Base-by-base conservation (phyloP, 768 basidiomycete genomes). In the Steccherinum ochraceum region DNA sequence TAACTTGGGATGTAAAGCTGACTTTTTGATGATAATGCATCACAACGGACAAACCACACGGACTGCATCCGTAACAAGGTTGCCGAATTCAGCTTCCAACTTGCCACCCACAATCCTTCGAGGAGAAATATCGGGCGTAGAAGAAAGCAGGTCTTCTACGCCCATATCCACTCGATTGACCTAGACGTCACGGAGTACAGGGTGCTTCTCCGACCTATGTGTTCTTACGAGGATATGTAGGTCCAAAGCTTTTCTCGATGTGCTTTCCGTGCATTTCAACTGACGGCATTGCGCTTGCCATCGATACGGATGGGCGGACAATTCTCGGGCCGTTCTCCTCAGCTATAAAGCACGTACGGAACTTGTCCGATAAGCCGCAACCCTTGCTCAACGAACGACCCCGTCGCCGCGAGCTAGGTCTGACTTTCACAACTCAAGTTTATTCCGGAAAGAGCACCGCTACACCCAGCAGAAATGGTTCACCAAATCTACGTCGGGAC, bases 401-500 rank as follows among this genome's bases (percentile, higher is more conserved):
- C 30, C 30, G 30, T 35, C 30, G 30, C 30, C 7, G 16, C 7
- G 7, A 35, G 30, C 7, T 16, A 35, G 16, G 30, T 7, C 30
- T 35, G 30, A 35, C n/a, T n/a, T n/a, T n/a, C n/a, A n/a, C n/a
- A n/a, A n/a, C n/a, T n/a, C n/a, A n/a, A n/a, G n/a, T n/a, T n/a
- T n/a, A n/a, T n/a, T 35, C 16, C 30, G 30, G 30, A 35, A 35
- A 35, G 30, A 35, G 7, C 7, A 35, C n/a, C n/a, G n/a, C n/a
- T n/a, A n/a, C n/a, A n/a, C 30, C 7, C 40, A 19, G 26, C 50
- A 18, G 56, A 45, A 47, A 64, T 64, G 57, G 57, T 56, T 46
- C 59, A 65, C 45, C 62, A 51, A 48, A 86, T 89, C 57, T 66
- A 84, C 25, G 81, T 79, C 21, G 79, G 75, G 45, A 83, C 86